Conservation (phyloP, 2,329 filamentous ascomycete genomes). For the Didymella arachidicola region DNA sequence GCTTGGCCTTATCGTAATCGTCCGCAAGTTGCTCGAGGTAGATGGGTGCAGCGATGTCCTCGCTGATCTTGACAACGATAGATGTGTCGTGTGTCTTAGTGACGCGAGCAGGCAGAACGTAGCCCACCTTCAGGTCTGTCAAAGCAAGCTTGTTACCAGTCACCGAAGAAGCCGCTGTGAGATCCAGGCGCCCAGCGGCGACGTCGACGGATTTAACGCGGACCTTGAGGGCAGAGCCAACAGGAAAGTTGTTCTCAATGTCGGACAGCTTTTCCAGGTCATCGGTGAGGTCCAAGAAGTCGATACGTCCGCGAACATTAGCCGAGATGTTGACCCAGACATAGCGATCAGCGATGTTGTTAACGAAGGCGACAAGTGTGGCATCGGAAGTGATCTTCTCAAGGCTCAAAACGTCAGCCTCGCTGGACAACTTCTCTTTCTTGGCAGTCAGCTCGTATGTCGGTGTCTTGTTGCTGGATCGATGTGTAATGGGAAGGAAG, state of each 20-base stretch:
- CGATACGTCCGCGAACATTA: slow-evolving; percentile 83
- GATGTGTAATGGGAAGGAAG: slow-evolving; percentile 90
- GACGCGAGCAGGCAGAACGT: slow-evolving; percentile 82
- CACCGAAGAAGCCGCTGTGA: slow-evolving; percentile 75
- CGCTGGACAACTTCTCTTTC: slow-evolving; percentile 61
- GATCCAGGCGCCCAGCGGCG: slow-evolving; percentile 77
- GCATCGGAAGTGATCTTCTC: slow-evolving; percentile 76
- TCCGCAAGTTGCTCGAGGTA: slow-evolving; percentile 85
- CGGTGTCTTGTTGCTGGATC: slow-evolving; percentile 72
- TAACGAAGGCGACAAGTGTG: slow-evolving; percentile 82
- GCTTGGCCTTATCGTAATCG: slow-evolving; percentile 82
- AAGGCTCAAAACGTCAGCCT: slow-evolving; percentile 71
- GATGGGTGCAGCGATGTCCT: slow-evolving; percentile 79
- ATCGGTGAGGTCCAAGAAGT: slow-evolving; percentile 83
- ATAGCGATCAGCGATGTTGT: slow-evolving; percentile 81
- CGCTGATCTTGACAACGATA: slow-evolving; percentile 84
- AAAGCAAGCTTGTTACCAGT: slow-evolving; percentile 69
- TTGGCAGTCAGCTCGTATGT: slow-evolving; percentile 90
- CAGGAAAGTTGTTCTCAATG: slow-evolving; percentile 79
- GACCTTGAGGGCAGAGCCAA: slow-evolving; percentile 87
- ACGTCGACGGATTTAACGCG: slow-evolving; percentile 78
- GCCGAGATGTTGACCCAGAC: slow-evolving; percentile 93
- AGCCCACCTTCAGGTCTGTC: slow-evolving; percentile 75
- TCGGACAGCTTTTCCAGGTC: slow-evolving; percentile 82
- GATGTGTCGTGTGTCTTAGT: slow-evolving; percentile 86